Percentiles rank a stretch among this genome's conserved stretches.
These are phyloP conservation scores for Tylopilus plumbeoviolaceoides DNA, from an alignment of 768 basidiomycete species.

Conservation along the genomic window DNA sequence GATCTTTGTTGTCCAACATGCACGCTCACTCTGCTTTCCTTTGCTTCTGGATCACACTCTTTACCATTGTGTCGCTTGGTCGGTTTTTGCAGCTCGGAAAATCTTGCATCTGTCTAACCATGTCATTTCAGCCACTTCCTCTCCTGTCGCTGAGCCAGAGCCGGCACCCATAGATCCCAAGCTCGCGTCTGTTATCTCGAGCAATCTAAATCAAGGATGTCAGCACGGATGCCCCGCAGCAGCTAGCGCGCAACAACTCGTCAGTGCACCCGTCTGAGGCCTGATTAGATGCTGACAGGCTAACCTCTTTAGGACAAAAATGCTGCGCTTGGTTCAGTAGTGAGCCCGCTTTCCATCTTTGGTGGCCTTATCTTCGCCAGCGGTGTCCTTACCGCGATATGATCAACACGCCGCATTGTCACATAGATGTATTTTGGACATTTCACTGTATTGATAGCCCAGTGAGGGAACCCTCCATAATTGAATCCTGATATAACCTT, in stretches of 20 bases:
- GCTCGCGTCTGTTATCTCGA: slow-evolving; percentile 16
- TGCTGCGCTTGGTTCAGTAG: slow-evolving; percentile 17
- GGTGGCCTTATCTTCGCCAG: slow-evolving; percentile 21
- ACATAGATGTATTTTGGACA: slow-evolving; percentile 9
- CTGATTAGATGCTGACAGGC: neutral
- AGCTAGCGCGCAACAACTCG: slow-evolving; percentile 19
- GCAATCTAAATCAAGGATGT: slow-evolving; percentile 25
- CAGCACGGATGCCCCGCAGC: slow-evolving; percentile 20
- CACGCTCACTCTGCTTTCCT: slow-evolving; percentile 13
- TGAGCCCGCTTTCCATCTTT: slow-evolving; percentile 16
- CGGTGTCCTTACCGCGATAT: slow-evolving; percentile 19
- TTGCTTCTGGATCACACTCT: slow-evolving; percentile 20
- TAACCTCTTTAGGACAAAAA: slow-evolving; percentile 18
- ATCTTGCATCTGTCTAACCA: neutral
- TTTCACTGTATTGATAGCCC: slow-evolving; percentile 15
- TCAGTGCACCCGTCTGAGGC: neutral
- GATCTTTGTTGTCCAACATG: slow-evolving; percentile 6
- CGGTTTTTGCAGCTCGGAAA: neutral
- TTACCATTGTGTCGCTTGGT: slow-evolving; percentile 22
- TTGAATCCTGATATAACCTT: too few species aligned
- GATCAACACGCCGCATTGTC: neutral
- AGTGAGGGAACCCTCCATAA: neutral
- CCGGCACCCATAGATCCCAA: slow-evolving; percentile 24
- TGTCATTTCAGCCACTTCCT: slow-evolving; percentile 15
- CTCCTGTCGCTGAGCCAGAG: slow-evolving; percentile 21